A percentile compares a stretch with the other conserved stretches of the same genome.
Evolutionary conservation across 2,329 filamentous ascomycete species (phyloP).

Genomic region (Penicillium sclerotiorum): DNA sequence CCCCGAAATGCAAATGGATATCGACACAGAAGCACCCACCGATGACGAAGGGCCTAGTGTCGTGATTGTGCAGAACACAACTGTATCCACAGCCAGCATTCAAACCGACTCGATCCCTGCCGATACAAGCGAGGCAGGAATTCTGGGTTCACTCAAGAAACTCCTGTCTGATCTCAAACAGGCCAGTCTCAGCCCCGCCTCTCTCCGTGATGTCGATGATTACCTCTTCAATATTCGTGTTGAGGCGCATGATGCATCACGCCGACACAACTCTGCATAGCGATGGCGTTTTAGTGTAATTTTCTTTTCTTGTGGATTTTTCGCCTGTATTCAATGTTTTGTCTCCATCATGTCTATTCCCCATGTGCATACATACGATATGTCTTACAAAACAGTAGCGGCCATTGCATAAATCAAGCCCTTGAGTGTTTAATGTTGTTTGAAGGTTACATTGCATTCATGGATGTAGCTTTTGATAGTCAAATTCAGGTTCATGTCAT

Average conservation of each 20-base stretch:
- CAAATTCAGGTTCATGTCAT: too few relatives aligned
- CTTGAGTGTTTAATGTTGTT: too few relatives aligned
- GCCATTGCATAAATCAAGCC: constrained; percentile 4
- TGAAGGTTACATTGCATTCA: too few relatives aligned
- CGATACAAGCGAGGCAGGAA: constrained; percentile 37
- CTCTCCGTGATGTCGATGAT: constrained; percentile 74
- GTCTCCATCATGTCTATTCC: constrained; percentile 17
- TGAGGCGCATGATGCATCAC: constrained; percentile 71
- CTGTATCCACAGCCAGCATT: constrained; percentile 15
- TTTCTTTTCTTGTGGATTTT: constrained; percentile 10
- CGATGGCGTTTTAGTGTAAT: constrained; percentile 34
- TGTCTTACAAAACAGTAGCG: constrained; percentile 2
- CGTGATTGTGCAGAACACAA: not conserved
- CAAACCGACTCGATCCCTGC: constrained; percentile 16
- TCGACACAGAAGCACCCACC: constrained; percentile 1
- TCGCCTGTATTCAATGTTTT: constrained; percentile 5
- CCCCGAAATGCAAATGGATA: constrained; percentile 10
- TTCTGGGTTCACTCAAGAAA: constrained; percentile 57
- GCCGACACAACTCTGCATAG: constrained; percentile 48
- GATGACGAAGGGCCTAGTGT: not conserved
- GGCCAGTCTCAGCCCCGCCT: constrained; percentile 63
- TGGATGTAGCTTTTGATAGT: too few relatives aligned
- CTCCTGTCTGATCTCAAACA: constrained; percentile 63
- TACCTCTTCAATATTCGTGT: constrained; percentile 77
- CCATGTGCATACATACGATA: constrained; percentile 19